These are phyloP conservation scores for Leccinum olivaceopallidum DNA, from an alignment of 768 basidiomycete genomes.

Conservation along the genomic window DNA sequence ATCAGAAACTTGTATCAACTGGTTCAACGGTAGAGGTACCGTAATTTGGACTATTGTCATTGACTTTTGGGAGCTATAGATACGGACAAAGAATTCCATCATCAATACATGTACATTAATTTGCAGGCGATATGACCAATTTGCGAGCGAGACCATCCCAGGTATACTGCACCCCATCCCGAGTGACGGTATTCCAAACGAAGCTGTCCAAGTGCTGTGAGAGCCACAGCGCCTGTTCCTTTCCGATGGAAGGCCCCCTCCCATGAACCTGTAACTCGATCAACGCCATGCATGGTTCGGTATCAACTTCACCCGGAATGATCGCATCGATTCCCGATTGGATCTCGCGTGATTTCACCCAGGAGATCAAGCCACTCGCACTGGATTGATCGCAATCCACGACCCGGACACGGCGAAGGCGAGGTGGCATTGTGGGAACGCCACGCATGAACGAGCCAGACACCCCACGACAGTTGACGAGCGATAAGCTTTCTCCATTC, in stretches of 20 bases:
- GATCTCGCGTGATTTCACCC: constrained; percentile 6
- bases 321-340: constrained; percentile 2
- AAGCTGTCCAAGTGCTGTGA: constrained; percentile 5
- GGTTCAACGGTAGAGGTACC: background rate
- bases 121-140: background rate
- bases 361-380: background rate
- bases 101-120: background rate
- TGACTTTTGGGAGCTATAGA: background rate
- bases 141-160: constrained; percentile 1
- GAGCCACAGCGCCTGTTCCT: constrained; percentile 8
- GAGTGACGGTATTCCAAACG: constrained; percentile 7
- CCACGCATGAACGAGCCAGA: constrained; percentile 6
- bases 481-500: constrained; percentile 10
- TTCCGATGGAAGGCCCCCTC: constrained; percentile 1
- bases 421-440: background rate
- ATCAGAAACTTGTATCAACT: background rate
- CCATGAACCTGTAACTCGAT: constrained; percentile 8
- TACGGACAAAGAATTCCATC: background rate
- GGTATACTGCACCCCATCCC: constrained; percentile 4
- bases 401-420: constrained; percentile 6
- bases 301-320: background rate
- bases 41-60: background rate
- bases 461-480: constrained; percentile 7
- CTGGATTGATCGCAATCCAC: constrained; percentile 8
- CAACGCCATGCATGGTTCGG: constrained; percentile 5